Evolutionary conservation across 1,284 basidiomycete species (phyloP), one percentile per base, ranked within the genome.

Genomic region (Tilletia horrida): DNA sequence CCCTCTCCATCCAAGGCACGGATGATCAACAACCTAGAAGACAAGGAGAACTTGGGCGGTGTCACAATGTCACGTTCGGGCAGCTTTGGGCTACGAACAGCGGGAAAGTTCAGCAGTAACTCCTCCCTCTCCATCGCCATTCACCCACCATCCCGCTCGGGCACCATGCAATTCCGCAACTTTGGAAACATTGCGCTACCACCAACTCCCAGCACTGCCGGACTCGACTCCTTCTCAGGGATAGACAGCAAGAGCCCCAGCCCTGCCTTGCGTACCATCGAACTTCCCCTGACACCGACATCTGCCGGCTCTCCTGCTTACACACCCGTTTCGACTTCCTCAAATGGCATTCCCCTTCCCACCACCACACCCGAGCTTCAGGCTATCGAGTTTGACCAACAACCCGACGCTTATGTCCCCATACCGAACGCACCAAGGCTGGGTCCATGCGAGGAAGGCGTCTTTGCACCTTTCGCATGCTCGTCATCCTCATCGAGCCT

Each of bases 101-200:
- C 27, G 14, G 55, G 55, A 25, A 59, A 59, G 27, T 59, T 59
- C 13, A 7, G 13, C 25, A 59, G 55, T 27, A 59, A 59, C 55
- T 59, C 55, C 11, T 59, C 55, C 31, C 55, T 59, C 29, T 59
- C 55, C 13, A 59, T 59, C 27, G 55, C 55, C 29, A 59, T 59
- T 11, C 55, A 59, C 55, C 55, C 55, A 14, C 55, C 55, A 18
- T 59, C 55, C 11, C 27, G 35, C 27, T 31, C 55, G 55, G 27
- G 35, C 55, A 59, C 14, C 14, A 29, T 59, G 9, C 18, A 25
- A 7, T 59, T 29, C 31, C 55, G 55, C 27, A 25, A 29, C 29
- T 16, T 29, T 31, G 8, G 16, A 18, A 40, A 16, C 55, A 31
- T 59, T 27, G 55, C 29, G 29, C 31, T 59, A n/a, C 55, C 55